Base-by-base conservation (phyloP, 495 filamentous ascomycete genomes). In the Podospora australis region DNA sequence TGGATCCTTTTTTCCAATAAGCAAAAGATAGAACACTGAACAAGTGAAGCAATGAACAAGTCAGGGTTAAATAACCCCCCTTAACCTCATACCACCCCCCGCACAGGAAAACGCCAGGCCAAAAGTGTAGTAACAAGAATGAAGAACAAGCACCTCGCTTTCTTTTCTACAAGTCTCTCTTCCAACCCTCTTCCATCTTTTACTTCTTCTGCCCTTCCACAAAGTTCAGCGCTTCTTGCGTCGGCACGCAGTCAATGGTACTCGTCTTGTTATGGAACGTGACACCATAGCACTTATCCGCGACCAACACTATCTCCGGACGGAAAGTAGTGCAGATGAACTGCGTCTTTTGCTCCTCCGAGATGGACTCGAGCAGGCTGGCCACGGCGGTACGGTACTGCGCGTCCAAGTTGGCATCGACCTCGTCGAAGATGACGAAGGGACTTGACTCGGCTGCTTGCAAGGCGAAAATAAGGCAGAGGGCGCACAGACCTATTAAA, bases 351-450 rank as follows among this genome's bases (percentile, higher is more conserved):
- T 75, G 74, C 51, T 73, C 72, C 39, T 66, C 61, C 8, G 87
- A 87, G 54, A 91, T 87, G 32, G 82, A 81, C 56, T 87, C 71
- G 14, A 98, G 74, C 75, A 96, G 87, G 52, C 84, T 75, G 4
- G 92, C 92, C 19, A 96, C 90, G 1, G 91, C 90, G 3, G 90
- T 95, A 29, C 92, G 81, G 72, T 98, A 98, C 69, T 96, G 92
- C 6, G 90, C 90, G 67, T 99, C 92, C 17, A 99, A 79, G 63
- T 97, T 97, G 62, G 92, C 92, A 65, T 99, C 92, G 59, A 99
- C 95, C 70, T 99, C 92, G 63, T 99, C 92, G 53, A 99, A 99
- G 53, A 99, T 87, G 68, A 97, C 96, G 72, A 99, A 97, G 10
- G 92, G 92, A 14, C 90, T 91, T 5, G 94, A 92, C 57, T 97